Base-by-base conservation (phyloP, 768 basidiomycete genomes). In the Lanmaoa rubissima region DNA sequence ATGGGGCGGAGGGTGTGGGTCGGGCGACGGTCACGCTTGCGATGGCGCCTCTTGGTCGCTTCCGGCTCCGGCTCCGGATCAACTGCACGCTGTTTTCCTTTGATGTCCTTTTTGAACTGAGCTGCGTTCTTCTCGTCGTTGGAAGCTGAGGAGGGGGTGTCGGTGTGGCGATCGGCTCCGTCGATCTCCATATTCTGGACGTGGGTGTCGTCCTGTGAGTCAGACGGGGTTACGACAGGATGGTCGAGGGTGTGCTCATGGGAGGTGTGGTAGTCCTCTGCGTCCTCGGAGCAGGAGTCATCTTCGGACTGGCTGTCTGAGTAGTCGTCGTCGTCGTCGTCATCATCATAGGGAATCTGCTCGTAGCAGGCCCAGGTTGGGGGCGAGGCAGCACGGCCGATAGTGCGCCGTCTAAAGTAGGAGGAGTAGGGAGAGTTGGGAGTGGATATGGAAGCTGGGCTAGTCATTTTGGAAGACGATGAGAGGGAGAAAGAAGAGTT, bases 311-410 rank as follows among this genome's bases (percentile, higher is more conserved):
- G 78, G 55, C 78, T 81, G 59, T 84, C 81, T 50, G 82, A 84
- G 66, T 82, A 83, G 61, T 82, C 79, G 7, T 65, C 78, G 42
- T 82, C 82, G 63, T 83, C 78, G 63, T 81, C 83, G 70, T 82
- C 82, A 67, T 84, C 78, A 68, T 81, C 83, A 73, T 78, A 83
- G 59, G 85, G 86, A 71, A 92, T 92, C 81, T 92, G 89, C 79
- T 92, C 90, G 73, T 92, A 92, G 79, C 89, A 92, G 12, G 89
- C 89, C 90, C 90, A 92, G 0, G 88, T 91, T 26, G 90, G 89
- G 2, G 90, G 90, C 4, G 88, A 90, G 17, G 90, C 84, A 39
- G 90, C 90, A 51, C 90, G 82, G 24, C 90, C 90, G 62, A 91
- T 83, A 41, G 82, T 81, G 62, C 89, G 87, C 50, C 86, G 84